A percentile compares a stretch with the other conserved stretches of the same genome.
Conservation (phyloP, 352 stramenopile species). For the Globisporangium megalacanthum region DNA sequence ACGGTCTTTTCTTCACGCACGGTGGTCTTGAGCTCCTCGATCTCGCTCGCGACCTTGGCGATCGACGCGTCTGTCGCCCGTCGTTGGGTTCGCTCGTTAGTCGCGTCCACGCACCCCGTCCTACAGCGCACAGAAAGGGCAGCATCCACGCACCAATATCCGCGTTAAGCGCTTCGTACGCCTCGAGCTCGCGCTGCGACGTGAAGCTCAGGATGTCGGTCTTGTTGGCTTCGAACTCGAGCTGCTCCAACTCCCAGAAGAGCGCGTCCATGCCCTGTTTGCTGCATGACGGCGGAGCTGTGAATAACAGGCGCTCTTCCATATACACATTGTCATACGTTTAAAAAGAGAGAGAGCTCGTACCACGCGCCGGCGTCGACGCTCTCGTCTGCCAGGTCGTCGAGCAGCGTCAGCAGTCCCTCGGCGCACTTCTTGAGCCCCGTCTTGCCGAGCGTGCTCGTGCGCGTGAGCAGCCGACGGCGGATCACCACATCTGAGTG, state of each 20-base stretch:
- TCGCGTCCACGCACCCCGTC: no score
- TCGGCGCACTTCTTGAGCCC: constrained; percentile 79
- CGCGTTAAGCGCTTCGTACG: constrained; percentile 72
- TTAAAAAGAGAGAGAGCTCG: neutral
- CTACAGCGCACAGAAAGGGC: neutral
- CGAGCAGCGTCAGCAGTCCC: constrained; percentile 56
- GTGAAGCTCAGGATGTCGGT: constrained; percentile 79
- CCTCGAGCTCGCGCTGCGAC: constrained; percentile 72
- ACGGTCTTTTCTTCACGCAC: constrained; percentile 73
- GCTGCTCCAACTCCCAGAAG: constrained; percentile 83
- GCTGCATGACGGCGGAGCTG: constrained; percentile 13
- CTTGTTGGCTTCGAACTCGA: constrained; percentile 82
- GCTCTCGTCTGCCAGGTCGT: constrained; percentile 54
- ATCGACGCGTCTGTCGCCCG: constrained; percentile 48
- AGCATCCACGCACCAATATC: constrained; percentile 46
- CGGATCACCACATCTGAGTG: constrained; percentile 59
- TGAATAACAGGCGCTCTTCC: neutral
- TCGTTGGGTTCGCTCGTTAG: no score
- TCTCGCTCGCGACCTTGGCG: constrained; percentile 53
- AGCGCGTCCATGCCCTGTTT: constrained; percentile 68
- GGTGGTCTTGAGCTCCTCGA: constrained; percentile 71
- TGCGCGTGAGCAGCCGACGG: constrained; percentile 68
- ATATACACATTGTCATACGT: neutral
- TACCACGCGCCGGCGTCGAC: constrained; percentile 50
- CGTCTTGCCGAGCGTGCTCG: constrained; percentile 73